Conservation (phyloP, 2,329 filamentous ascomycete genomes). For the Claviceps sp. region DNA sequence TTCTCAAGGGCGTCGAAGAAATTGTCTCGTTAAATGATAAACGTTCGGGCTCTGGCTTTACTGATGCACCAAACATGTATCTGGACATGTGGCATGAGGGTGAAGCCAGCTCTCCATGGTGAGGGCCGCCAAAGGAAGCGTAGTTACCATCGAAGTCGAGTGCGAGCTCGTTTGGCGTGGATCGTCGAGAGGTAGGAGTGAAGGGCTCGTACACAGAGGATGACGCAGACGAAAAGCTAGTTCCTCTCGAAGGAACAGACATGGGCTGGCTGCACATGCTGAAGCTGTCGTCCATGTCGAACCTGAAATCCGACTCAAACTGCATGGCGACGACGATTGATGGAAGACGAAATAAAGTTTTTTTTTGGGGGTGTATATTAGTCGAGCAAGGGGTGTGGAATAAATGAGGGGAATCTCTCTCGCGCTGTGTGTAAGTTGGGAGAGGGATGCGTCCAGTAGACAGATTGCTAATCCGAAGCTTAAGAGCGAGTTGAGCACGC, state of each 20-base stretch:
- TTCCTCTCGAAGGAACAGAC: conserved; percentile 20
- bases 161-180: conserved; percentile 25
- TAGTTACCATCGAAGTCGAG: conserved; percentile 25
- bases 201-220: conserved; percentile 29
- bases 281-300: conserved; percentile 28
- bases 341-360: not conserved
- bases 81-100: conserved; percentile 20
- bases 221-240: conserved; percentile 25
- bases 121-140: conserved; percentile 12
- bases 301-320: conserved; percentile 25
- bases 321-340: conserved; percentile 21
- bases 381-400: not conserved
- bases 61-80: conserved; percentile 19
- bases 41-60: conserved; percentile 22
- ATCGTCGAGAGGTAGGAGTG: conserved; percentile 31
- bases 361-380: not conserved
- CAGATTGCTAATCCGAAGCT: not conserved
- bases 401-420: conserved; percentile 3
- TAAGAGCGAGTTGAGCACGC: not conserved
- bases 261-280: conserved; percentile 23
- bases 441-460: not conserved
- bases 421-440: not conserved
- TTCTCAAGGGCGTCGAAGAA: conserved; percentile 23
- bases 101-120: conserved; percentile 22
- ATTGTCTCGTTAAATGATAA: conserved; percentile 19